phyloP scores from a whole-genome alignment of 768 basidiomycete genomes.

The Xerocomellus intermedius region DNA sequence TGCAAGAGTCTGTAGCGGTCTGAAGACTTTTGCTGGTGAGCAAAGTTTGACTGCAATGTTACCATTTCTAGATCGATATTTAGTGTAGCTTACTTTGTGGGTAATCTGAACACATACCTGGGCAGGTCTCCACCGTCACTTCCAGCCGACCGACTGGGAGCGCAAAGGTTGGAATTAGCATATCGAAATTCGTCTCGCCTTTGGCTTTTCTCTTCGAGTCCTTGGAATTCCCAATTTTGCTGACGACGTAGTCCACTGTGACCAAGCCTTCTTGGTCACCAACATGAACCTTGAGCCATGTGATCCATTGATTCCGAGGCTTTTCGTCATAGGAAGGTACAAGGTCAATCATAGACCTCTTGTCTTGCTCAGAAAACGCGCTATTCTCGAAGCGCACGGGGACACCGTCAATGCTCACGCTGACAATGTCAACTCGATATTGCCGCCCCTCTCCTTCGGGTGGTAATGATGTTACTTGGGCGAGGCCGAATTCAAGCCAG shows the following conservation, averaged over 20 bases:
- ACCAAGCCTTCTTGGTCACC: conserved; percentile 51
- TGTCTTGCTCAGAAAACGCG: conserved; percentile 38
- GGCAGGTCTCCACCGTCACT: conserved; percentile 51
- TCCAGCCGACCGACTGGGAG: conserved; percentile 68
- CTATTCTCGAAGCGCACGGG: conserved; percentile 59
- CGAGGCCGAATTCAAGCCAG: conserved; percentile 76
- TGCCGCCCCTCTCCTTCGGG: conserved; percentile 23
- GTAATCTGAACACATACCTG: conserved; percentile 43
- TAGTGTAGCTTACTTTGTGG: conserved; percentile 3
- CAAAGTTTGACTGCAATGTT: conserved; percentile 54
- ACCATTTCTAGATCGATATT: conserved; percentile 41
- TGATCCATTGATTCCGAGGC: conserved; percentile 57
- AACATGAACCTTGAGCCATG: conserved; percentile 61
- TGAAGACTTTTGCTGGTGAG: conserved; percentile 42
- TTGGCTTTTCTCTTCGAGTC: conserved; percentile 35
- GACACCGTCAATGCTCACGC: conserved; percentile 62
- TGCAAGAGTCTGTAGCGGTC: conserved; percentile 52
- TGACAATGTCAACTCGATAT: conserved; percentile 49
- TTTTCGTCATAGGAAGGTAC: conserved; percentile 51
- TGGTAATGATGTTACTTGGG: conserved; percentile 35
- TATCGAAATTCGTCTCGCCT: conserved; percentile 35
- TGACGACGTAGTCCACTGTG: conserved; percentile 67
- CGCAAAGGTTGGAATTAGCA: conserved; percentile 70
- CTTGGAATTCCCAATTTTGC: conserved; percentile 17
- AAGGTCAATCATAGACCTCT: conserved; percentile 33